These are phyloP conservation scores for Acanthamoeba castellanii DNA, from an alignment of 208 protist species.

Conservation along the genomic window DNA sequence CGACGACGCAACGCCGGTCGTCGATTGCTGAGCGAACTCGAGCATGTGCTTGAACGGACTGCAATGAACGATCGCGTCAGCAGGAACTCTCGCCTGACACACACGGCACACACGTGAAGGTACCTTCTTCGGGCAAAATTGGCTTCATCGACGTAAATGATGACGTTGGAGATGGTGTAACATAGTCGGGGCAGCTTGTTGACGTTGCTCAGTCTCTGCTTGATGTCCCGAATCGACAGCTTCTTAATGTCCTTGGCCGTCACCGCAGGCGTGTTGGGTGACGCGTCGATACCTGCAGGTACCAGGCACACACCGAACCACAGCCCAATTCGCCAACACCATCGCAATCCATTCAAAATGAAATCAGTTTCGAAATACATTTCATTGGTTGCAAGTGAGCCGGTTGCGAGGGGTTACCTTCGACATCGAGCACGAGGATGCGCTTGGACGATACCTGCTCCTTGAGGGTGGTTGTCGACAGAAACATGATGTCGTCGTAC, in stretches of 20 bases:
- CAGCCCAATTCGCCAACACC: not conserved
- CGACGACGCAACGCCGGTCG: constrained; percentile 20
- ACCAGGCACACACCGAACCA: too few species aligned
- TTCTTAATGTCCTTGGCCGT: constrained; percentile 25
- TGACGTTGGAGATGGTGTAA: constrained; percentile 61
- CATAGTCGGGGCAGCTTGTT: constrained; percentile 50
- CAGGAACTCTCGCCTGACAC: too few species aligned
- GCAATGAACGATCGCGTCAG: not conserved
- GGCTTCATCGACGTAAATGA: constrained; percentile 61
- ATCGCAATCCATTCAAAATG: too few species aligned
- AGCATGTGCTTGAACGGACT: constrained; percentile 66
- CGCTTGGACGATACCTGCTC: constrained; percentile 34
- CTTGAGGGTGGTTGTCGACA: constrained; percentile 8
- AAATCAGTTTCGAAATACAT: too few species aligned
- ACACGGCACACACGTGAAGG: not conserved
- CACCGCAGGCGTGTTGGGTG: constrained; percentile 15
- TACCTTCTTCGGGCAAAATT: constrained; percentile 36
- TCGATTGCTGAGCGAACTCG: constrained; percentile 49
- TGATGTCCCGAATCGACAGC: constrained; percentile 35
- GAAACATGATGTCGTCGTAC: constrained; percentile 62
- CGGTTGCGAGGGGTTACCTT: not conserved
- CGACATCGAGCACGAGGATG: constrained; percentile 19
- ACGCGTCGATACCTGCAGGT: constrained; percentile 22
- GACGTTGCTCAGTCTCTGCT: constrained; percentile 56
- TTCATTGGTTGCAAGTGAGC: not conserved